Evolutionary conservation across 257 asterid species (phyloP).

Genomic region (Galeopsis tetrahit): DNA sequence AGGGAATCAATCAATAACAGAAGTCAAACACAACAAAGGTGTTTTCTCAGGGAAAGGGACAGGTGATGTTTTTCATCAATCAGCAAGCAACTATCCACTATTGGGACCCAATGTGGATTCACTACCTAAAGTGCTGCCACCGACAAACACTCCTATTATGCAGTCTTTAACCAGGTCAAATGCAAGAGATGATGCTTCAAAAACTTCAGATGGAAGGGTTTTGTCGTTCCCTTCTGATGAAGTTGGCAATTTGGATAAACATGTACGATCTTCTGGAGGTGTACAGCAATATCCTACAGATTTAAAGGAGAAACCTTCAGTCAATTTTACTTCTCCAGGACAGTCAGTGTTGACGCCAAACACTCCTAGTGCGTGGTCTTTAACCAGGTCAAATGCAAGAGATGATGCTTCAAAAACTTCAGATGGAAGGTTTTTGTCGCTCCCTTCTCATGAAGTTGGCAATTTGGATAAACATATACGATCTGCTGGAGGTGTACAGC

Average conservation of each 20-base stretch:
- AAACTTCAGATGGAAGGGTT: constrained; percentile 43
- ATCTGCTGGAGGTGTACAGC: constrained; percentile 44
- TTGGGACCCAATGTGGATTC: constrained; percentile 40
- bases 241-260: constrained; percentile 43
- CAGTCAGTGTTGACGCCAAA: constrained; percentile 21
- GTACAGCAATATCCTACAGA: constrained; percentile 42
- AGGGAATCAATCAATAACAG: constrained; percentile 42
- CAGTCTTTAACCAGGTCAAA: constrained; percentile 44
- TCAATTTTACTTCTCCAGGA: constrained; percentile 42
- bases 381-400: constrained; percentile 42
- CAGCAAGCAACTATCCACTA: constrained; percentile 41
- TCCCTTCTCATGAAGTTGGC: constrained; percentile 37
- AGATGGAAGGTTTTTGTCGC: constrained; percentile 38
- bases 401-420: constrained; percentile 38
- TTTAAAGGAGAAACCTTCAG: constrained; percentile 48
- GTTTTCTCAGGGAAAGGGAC: constrained; percentile 40
- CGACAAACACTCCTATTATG: constrained; percentile 41
- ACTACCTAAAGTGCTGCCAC: constrained; percentile 37
- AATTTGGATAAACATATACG: constrained; percentile 41
- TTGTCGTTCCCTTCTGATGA: constrained; percentile 34
- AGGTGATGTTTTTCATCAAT: constrained; percentile 47
- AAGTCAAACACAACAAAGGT: constrained; percentile 44
- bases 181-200: constrained; percentile 38
- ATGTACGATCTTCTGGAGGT: constrained; percentile 42
- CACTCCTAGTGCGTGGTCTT: constrained; percentile 45